These are phyloP conservation scores for Golubevia sp. DNA, from an alignment of 1,284 basidiomycete species.

Conservation along the genomic window DNA sequence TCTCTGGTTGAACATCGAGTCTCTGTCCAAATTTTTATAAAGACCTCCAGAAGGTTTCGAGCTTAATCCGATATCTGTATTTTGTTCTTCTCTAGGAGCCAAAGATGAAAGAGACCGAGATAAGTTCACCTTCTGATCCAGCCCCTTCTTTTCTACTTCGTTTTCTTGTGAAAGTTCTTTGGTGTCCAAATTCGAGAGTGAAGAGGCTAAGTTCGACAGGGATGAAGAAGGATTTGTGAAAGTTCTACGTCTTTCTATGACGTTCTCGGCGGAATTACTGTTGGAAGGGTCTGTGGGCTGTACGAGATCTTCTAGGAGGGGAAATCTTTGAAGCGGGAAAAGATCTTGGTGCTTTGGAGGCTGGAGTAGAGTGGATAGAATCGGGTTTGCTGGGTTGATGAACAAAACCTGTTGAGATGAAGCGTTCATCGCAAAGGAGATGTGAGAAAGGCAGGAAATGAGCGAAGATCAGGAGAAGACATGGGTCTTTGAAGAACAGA, in stretches of 20 bases:
- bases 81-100: too few species aligned
- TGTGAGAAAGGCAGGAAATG: neutral
- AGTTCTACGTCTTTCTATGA: too few species aligned
- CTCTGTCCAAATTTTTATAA: too few species aligned
- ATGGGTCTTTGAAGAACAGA: neutral
- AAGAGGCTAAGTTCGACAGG: conserved; percentile 32
- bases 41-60: too few species aligned
- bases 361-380: conserved; percentile 30
- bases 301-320: conserved; percentile 18
- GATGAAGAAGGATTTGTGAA: conserved; percentile 18
- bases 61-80: too few species aligned
- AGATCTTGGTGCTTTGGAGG: conserved; percentile 32
- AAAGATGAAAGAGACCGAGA: too few species aligned
- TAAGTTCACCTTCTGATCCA: too few species aligned
- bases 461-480: too few species aligned
- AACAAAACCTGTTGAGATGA: conserved; percentile 11
- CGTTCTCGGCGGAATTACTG: neutral
- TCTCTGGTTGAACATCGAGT: too few species aligned
- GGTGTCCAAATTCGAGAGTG: conserved; percentile 25
- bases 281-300: neutral
- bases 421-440: conserved; percentile 32
- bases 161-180: too few species aligned
- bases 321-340: conserved; percentile 32
- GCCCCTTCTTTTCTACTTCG: too few species aligned
- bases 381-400: neutral